These are phyloP conservation scores for Plectosphaerella plurivora DNA, from an alignment of 2,329 filamentous ascomycete genomes.

Conservation along the genomic window DNA sequence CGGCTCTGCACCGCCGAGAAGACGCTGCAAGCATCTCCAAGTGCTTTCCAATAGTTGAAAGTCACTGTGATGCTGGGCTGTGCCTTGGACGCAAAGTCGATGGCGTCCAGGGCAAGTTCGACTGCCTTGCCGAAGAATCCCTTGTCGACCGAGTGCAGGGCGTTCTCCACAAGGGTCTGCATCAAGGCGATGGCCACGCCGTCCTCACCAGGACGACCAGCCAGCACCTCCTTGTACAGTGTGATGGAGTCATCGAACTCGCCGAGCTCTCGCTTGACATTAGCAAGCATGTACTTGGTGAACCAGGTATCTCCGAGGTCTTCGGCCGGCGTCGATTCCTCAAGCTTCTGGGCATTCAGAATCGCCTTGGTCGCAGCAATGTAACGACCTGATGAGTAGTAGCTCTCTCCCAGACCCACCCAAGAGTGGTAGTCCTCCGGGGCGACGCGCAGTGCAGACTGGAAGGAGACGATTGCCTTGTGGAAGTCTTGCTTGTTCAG, in stretches of 20 bases:
- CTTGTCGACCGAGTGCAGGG: constrained; percentile 70
- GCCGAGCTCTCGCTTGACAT: constrained; percentile 89
- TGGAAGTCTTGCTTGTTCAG: constrained; percentile 90
- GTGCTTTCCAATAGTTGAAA: constrained; percentile 93
- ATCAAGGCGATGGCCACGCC: constrained; percentile 84
- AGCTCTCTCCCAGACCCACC: constrained; percentile 95
- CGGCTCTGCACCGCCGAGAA: constrained; percentile 76
- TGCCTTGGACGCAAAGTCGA: constrained; percentile 63
- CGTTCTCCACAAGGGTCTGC: constrained; percentile 81
- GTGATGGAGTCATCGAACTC: constrained; percentile 78
- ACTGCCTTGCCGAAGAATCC: constrained; percentile 83
- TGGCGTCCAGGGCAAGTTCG: constrained; percentile 63
- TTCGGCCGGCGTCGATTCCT: constrained; percentile 42
- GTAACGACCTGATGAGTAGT: constrained; percentile 88
- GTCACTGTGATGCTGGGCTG: constrained; percentile 58
- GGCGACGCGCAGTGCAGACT: constrained; percentile 77
- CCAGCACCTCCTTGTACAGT: constrained; percentile 71
- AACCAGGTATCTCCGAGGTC: constrained; percentile 76
- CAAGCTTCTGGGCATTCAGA: constrained; percentile 74
- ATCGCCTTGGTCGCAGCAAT: constrained; percentile 94
- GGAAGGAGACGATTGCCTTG: constrained; percentile 86
- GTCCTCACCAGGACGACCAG: constrained; percentile 66
- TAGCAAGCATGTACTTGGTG: constrained; percentile 92
- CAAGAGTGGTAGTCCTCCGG: constrained; percentile 92
- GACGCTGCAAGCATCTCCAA: constrained; percentile 82